Base-by-base conservation (phyloP, 257 asterid genomes). In the Striga asiatica region DNA sequence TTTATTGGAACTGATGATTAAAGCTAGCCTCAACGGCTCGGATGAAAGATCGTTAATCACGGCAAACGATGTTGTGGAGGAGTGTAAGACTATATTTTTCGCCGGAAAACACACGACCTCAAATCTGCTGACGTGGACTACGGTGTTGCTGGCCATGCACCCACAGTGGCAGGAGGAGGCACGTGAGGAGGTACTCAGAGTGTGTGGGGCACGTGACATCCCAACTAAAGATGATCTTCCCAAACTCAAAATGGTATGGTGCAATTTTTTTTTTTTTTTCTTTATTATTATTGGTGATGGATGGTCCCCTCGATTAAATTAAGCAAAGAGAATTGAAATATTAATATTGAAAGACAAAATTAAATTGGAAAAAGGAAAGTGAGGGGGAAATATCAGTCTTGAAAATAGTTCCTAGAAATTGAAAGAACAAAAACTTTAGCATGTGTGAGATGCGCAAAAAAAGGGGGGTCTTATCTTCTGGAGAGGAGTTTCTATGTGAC, bases 111-210 rank as follows among this genome's bases (percentile, higher is more conserved):
- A 83, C 43, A 85, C 97, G 3, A 83, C 95, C 35, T 57, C 93
- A 4, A 86, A 76, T 22, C 49, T 89, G 82, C 77, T 89, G 61
- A 83, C 95, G 39, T 85, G 97, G 97, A 85, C 95, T 51, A 61
- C 84, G 18, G 64, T 85, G 29, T 74, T 89, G 21, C 71, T 89
- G 12, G 89, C 94, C 74, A 89, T 85, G 94, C 85, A 85, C 67
- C 84, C 81, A n/a, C 72, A 58, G 17, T 89, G 97, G 97, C 97
- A 89, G 66, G 82, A 79, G n/a, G 79, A 70, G 78, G 95, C 95
- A 81, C 97, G 97, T 77, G 93, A 83, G 67, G 97, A 89, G 71
- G 85, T 83, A 45, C 27, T 82, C 32, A 74, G 22, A 16, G 82
- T 85, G 34, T 89, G 94, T 52, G 94, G 93, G 9, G 41, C 93